Evolutionary conservation across 1,284 basidiomycete species (phyloP).

Genomic region (Termitomyces sp.): DNA sequence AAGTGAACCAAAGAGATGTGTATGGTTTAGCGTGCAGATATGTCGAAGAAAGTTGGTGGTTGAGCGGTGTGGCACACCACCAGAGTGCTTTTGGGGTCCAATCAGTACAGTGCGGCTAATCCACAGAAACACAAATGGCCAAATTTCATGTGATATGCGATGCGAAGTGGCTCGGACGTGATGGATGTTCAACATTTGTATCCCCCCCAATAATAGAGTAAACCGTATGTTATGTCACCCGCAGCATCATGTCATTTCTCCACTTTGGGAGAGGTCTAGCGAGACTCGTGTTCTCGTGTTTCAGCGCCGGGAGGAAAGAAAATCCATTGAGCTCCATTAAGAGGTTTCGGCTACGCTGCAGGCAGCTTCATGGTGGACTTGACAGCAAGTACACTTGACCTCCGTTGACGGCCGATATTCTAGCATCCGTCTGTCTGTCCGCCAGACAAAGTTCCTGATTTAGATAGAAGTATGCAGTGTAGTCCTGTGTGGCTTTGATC

Average conservation of each 20-base stretch:
- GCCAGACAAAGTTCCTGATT: background rate
- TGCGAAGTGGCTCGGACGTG: background rate
- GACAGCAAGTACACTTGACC: background rate
- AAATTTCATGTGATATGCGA: background rate
- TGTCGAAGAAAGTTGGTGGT: background rate
- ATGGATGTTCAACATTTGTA: background rate
- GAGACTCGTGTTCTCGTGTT: too few relatives aligned
- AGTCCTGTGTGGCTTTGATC: background rate
- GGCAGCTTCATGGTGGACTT: background rate
- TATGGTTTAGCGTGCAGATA: background rate
- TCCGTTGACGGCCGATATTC: background rate
- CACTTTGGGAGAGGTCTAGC: background rate
- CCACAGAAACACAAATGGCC: background rate
- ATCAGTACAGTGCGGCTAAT: background rate
- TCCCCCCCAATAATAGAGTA: background rate
- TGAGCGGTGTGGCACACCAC: background rate
- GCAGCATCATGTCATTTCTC: background rate
- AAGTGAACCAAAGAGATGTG: background rate
- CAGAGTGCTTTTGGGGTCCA: too few relatives aligned
- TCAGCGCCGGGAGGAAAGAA: background rate
- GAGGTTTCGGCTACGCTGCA: background rate
- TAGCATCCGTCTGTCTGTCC: background rate
- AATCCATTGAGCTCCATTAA: too few relatives aligned
- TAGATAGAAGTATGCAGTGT: background rate
- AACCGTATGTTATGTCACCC: background rate